Conservation (phyloP, 495 filamentous ascomycete species). For the Penicillium robsamsonii region DNA sequence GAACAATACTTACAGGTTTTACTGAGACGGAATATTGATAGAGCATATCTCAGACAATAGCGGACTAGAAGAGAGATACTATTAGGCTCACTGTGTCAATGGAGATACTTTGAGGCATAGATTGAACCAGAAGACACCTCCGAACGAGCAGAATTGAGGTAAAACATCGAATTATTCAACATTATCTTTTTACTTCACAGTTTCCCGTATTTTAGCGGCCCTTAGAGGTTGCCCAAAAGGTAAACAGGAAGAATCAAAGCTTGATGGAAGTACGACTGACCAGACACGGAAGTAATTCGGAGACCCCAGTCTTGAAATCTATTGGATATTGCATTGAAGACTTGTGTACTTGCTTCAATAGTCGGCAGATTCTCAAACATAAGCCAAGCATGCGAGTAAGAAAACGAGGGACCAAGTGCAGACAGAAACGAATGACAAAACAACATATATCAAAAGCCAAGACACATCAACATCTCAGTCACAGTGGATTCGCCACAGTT, state of each 20-base stretch:
- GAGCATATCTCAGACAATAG: background rate
- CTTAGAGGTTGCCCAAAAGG: background rate
- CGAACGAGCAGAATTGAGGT: background rate
- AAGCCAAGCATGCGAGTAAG: background rate
- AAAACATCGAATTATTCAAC: background rate
- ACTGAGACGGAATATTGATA: background rate
- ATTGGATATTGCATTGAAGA: background rate
- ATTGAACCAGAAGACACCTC: background rate
- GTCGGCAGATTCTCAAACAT: background rate
- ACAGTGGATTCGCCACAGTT: slow-evolving; percentile 53
- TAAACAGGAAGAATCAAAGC: background rate
- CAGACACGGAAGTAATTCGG: background rate
- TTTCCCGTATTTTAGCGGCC: background rate
- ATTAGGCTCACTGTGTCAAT: background rate
- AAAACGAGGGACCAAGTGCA: slow-evolving; percentile 3
- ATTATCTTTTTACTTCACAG: background rate
- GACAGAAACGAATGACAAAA: background rate
- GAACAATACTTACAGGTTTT: background rate
- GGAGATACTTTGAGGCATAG: background rate
- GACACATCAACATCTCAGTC: slow-evolving; percentile 18
- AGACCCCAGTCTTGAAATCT: background rate
- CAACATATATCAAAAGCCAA: background rate
- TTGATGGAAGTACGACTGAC: background rate
- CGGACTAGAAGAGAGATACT: background rate
- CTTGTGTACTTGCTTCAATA: background rate